Percentiles rank a stretch among this genome's conserved stretches.
These are phyloP conservation scores for Psidium friedrichsthalianum DNA, from an alignment of 345 rosid species.

Conservation along the genomic window DNA sequence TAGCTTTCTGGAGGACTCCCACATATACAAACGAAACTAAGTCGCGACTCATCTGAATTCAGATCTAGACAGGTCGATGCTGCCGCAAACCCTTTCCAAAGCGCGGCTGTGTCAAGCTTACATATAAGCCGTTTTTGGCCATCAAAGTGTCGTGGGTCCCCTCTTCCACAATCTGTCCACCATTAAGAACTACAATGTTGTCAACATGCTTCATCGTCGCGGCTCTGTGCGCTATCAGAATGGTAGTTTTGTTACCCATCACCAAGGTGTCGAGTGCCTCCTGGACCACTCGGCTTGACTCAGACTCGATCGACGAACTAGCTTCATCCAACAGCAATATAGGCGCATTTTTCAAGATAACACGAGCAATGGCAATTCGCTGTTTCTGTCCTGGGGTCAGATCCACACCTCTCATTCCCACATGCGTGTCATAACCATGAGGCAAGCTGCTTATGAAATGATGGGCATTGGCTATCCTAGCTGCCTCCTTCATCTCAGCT, in stretches of 20 bases:
- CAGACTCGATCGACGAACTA: slow-evolving; percentile 93
- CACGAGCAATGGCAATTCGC: slow-evolving; percentile 90
- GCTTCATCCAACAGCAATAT: slow-evolving; percentile 90
- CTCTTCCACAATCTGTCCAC: slow-evolving; percentile 93
- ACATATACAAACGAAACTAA: background rate
- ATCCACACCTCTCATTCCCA: slow-evolving; percentile 98
- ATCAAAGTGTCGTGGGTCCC: slow-evolving; percentile 81
- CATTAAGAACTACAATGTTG: slow-evolving; percentile 94
- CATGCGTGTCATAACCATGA: slow-evolving; percentile 94
- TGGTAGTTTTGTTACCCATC: slow-evolving; percentile 97
- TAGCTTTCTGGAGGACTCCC: background rate
- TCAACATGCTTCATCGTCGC: slow-evolving; percentile 98
- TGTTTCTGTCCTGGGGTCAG: slow-evolving; percentile 98
- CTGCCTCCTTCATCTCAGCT: slow-evolving; percentile 98
- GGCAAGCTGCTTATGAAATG: slow-evolving; percentile 97
- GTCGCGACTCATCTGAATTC: background rate
- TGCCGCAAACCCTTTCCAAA: slow-evolving; percentile 91
- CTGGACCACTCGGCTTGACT: slow-evolving; percentile 96
- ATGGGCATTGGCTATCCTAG: slow-evolving; percentile 98
- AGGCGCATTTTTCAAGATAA: slow-evolving; percentile 94
- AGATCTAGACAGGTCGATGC: slow-evolving; percentile 55
- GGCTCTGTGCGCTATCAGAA: slow-evolving; percentile 85
- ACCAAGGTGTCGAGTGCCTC: slow-evolving; percentile 87
- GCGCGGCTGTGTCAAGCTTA: slow-evolving; percentile 90
- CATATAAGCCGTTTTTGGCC: slow-evolving; percentile 81